Evolutionary conservation across 2,329 filamentous ascomycete genomes (phyloP).

Genomic region (Bipolaris victoriae): DNA sequence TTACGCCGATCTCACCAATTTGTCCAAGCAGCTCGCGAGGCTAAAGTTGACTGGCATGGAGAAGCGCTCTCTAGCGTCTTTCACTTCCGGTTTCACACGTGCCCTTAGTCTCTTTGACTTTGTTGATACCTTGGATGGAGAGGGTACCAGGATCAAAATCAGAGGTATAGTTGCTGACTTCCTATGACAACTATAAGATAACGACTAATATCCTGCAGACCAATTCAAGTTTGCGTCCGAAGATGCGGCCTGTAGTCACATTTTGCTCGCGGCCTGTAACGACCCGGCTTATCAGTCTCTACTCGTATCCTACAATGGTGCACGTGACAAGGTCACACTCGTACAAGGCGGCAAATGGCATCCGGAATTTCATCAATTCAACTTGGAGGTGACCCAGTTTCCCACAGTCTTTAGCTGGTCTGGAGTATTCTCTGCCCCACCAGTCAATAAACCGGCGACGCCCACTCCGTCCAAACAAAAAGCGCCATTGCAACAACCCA

Average conservation of each 20-base stretch:
- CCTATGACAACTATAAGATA: slow-evolving; percentile 6
- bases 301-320: slow-evolving; percentile 59
- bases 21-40: slow-evolving; percentile 59
- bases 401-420: slow-evolving; percentile 59
- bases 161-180: slow-evolving; percentile 50
- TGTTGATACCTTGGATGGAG: slow-evolving; percentile 66
- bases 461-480: slow-evolving; percentile 9
- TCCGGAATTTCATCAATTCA: slow-evolving; percentile 60
- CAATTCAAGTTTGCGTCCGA: background rate
- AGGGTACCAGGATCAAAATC: slow-evolving; percentile 66
- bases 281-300: slow-evolving; percentile 64
- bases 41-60: slow-evolving; percentile 60
- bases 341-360: slow-evolving; percentile 60
- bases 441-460: slow-evolving; percentile 11
- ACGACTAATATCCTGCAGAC: slow-evolving; percentile 16
- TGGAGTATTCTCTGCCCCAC: slow-evolving; percentile 13
- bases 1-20: slow-evolving; percentile 61
- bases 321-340: slow-evolving; percentile 61
- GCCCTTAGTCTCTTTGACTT: slow-evolving; percentile 66
- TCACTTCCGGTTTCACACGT: slow-evolving; percentile 63
- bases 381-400: slow-evolving; percentile 59
- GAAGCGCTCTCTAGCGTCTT: slow-evolving; percentile 62
- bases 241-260: slow-evolving; percentile 65
- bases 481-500: slow-evolving; percentile 5
- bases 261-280: slow-evolving; percentile 68